phyloP scores from a whole-genome alignment of 768 basidiomycete species.

The Rhizopogon sp. region DNA sequence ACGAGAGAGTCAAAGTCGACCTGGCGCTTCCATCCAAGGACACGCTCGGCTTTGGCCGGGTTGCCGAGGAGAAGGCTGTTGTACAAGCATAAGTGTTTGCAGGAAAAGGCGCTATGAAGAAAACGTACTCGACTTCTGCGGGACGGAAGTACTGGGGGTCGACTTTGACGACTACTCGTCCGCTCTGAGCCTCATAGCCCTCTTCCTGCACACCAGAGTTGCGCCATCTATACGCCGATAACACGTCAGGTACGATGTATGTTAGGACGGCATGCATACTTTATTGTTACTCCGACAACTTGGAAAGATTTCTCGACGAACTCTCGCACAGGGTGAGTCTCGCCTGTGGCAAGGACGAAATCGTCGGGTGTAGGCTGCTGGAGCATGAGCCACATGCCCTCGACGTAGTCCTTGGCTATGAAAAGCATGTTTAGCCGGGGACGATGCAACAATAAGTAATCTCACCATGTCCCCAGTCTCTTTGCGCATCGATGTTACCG shows the following conservation, averaged over 20 bases:
- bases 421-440: background rate
- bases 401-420: constrained; percentile 82
- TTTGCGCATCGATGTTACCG: constrained; percentile 90
- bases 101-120: background rate
- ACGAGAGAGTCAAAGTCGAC: constrained; percentile 83
- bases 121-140: constrained; percentile 86
- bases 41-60: constrained; percentile 83
- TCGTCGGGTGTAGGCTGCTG: constrained; percentile 82
- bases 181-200: constrained; percentile 65
- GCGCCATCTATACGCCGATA: constrained; percentile 54
- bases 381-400: constrained; percentile 98
- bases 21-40: constrained; percentile 88
- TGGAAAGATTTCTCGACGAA: constrained; percentile 86
- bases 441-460: constrained; percentile 1
- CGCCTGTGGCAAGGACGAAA: constrained; percentile 93
- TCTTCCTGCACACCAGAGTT: constrained; percentile 73
- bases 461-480: constrained; percentile 97
- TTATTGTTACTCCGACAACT: constrained; percentile 60
- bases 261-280: constrained; percentile 33
- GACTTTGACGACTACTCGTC: constrained; percentile 73
- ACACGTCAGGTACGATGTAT: background rate
- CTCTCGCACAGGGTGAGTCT: constrained; percentile 93
- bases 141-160: constrained; percentile 92
- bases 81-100: background rate
- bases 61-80: constrained; percentile 77